Percentiles rank a stretch among this genome's conserved stretches.
These are phyloP conservation scores for Oryza punctata DNA, from an alignment of 176 grass and related monocot species.

Conservation along the genomic window DNA sequence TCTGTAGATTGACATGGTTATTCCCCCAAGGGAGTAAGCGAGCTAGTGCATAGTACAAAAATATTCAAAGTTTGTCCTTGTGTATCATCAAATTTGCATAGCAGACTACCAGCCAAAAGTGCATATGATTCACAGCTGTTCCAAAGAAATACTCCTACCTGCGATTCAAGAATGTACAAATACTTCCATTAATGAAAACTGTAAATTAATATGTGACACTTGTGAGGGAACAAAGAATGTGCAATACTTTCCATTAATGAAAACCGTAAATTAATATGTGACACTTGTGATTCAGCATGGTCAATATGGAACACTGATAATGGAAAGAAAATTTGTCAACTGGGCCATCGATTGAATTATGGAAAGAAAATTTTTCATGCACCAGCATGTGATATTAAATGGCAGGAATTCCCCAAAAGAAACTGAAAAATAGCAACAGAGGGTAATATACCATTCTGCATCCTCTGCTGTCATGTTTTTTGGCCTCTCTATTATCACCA, in stretches of 20 bases:
- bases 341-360: background rate
- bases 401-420: background rate
- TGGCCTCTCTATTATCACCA: slow-evolving; percentile 78
- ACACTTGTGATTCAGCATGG: background rate
- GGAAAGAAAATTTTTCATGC: no score
- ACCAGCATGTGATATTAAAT: slow-evolving; percentile 22
- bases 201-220: no score
- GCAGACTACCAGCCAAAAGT: background rate
- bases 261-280: background rate
- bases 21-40: background rate
- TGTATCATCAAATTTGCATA: background rate
- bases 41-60: slow-evolving; percentile 9
- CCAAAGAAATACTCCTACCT: background rate
- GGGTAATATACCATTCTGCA: slow-evolving; percentile 60
- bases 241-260: background rate
- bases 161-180: slow-evolving; percentile 8
- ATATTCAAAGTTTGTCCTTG: background rate
- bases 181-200: background rate
- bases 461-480: slow-evolving; percentile 64
- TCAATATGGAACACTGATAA: background rate
- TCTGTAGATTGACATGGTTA: background rate
- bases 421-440: background rate
- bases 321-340: background rate
- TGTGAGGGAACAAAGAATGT: no score
- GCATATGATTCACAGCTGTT: background rate